Percentiles rank a stretch among this genome's conserved stretches.
phyloP scores from a whole-genome alignment of 1,284 basidiomycete genomes.

The Trametes hirsuta region DNA sequence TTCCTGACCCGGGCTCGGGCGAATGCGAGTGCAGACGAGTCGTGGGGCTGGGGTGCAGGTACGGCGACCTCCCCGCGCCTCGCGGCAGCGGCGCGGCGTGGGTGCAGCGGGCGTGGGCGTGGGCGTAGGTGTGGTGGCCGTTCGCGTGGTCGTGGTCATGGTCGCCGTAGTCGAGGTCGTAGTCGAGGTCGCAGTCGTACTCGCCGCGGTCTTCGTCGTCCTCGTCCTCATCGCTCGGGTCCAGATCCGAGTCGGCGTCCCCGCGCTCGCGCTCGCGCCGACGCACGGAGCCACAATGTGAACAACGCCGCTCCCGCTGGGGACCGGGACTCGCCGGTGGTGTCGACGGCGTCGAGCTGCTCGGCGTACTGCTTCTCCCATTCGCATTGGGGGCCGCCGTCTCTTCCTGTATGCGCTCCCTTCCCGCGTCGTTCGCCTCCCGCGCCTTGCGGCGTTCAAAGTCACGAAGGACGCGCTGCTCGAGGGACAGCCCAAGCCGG shows the following conservation, averaged over 20 bases:
- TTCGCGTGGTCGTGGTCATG: background rate
- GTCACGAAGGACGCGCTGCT: constrained; percentile 35
- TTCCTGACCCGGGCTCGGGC: constrained; percentile 2
- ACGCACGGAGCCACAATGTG: constrained; percentile 29
- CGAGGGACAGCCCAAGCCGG: constrained; percentile 30
- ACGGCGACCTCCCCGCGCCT: constrained; percentile 18
- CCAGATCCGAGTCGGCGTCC: constrained; percentile 10
- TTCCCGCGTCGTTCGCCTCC: constrained; percentile 17
- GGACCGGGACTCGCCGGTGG: constrained; percentile 6
- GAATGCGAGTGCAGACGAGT: constrained; percentile 10
- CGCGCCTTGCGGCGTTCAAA: constrained; percentile 27
- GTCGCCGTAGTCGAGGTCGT: background rate
- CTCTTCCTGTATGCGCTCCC: constrained; percentile 5
- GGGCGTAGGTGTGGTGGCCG: background rate
- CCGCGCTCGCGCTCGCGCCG: constrained; percentile 21
- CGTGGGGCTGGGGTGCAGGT: constrained; percentile 11
- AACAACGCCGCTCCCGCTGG: constrained; percentile 23
- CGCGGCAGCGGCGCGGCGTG: background rate
- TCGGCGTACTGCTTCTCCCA: background rate
- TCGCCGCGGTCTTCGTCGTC: constrained; percentile 17
- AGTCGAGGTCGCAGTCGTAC: constrained; percentile 11
- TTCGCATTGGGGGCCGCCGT: background rate
- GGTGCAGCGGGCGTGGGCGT: constrained; percentile 8
- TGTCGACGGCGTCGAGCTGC: constrained; percentile 8
- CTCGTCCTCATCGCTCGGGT: constrained; percentile 16